phyloP scores from a whole-genome alignment of 2,329 filamentous ascomycete genomes.

The Pochonia chlamydosporia region DNA sequence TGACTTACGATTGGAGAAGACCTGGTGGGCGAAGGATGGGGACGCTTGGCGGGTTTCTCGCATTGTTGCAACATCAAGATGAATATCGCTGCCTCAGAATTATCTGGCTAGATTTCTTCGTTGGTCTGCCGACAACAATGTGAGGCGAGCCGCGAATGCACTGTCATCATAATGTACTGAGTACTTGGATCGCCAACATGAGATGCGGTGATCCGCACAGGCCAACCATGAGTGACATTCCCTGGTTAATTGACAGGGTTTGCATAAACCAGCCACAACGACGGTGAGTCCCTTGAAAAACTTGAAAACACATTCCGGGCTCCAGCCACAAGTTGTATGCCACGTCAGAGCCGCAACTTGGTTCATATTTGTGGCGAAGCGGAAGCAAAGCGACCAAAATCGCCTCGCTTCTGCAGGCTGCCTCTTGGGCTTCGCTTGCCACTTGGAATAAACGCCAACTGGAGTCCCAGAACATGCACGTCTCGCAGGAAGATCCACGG shows the following conservation, averaged over 20 bases:
- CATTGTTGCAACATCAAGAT: no score
- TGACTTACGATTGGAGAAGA: neutral
- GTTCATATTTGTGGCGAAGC: slow-evolving; percentile 33
- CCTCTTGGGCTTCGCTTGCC: slow-evolving; percentile 14
- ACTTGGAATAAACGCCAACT: slow-evolving; percentile 7
- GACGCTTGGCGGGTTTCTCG: no score
- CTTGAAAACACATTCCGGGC: slow-evolving; percentile 11
- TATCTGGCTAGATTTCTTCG: neutral
- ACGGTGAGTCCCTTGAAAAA: slow-evolving; percentile 10
- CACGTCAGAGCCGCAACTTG: slow-evolving; percentile 31
- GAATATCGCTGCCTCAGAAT: neutral
- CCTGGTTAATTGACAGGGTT: neutral
- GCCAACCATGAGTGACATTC: slow-evolving; percentile 13
- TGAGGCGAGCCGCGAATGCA: neutral
- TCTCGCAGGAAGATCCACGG: slow-evolving; percentile 6
- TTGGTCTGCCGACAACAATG: no score
- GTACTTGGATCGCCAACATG: slow-evolving; percentile 19
- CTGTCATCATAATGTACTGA: slow-evolving; percentile 15
- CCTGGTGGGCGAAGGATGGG: neutral
- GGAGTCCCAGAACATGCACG: slow-evolving; percentile 12
- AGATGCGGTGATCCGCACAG: slow-evolving; percentile 18
- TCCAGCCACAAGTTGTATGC: slow-evolving; percentile 30
- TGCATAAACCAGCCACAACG: slow-evolving; percentile 13
- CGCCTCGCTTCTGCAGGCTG: slow-evolving; percentile 8
- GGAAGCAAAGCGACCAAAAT: slow-evolving; percentile 3